Evolutionary conservation across 2,329 filamentous ascomycete genomes (phyloP).

Genomic region (Sordariomycetes sp.): DNA sequence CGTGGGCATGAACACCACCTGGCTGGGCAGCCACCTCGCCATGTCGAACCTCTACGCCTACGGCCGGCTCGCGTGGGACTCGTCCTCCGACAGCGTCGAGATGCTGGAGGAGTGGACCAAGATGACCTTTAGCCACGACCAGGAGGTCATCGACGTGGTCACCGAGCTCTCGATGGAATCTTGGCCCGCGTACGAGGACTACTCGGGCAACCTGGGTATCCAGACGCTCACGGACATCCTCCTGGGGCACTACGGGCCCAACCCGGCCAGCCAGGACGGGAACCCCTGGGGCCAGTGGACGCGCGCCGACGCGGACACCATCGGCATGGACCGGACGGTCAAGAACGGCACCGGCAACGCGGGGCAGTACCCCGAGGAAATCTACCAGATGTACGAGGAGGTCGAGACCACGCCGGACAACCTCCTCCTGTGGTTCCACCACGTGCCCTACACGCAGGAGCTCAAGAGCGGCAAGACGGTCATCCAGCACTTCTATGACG

Average conservation of each 20-base stretch:
- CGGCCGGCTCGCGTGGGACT: slow-evolving; percentile 56
- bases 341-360: slow-evolving; percentile 55
- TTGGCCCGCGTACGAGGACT: slow-evolving; percentile 62
- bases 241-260: slow-evolving; percentile 57
- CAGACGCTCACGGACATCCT: slow-evolving; percentile 61
- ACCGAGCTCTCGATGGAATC: slow-evolving; percentile 55
- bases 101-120: slow-evolving; percentile 57
- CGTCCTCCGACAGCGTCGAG: slow-evolving; percentile 24
- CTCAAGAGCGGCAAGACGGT: slow-evolving; percentile 56
- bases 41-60: slow-evolving; percentile 66
- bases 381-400: slow-evolving; percentile 47
- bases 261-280: slow-evolving; percentile 53
- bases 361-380: slow-evolving; percentile 53
- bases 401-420: slow-evolving; percentile 38
- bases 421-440: slow-evolving; percentile 64
- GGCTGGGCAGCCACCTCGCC: slow-evolving; percentile 58
- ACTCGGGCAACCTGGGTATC: slow-evolving; percentile 58
- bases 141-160: slow-evolving; percentile 44
- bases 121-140: slow-evolving; percentile 51
- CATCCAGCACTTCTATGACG: slow-evolving; percentile 56
- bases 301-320: slow-evolving; percentile 43
- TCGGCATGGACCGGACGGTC: slow-evolving; percentile 65
- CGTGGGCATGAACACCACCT: slow-evolving; percentile 54
- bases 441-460: slow-evolving; percentile 54
- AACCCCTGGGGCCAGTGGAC: slow-evolving; percentile 68